Evolutionary conservation across 2,329 filamentous ascomycete genomes (phyloP), one percentile per base, ranked within the genome.

Genomic region (Ambrosiella beaveri): DNA sequence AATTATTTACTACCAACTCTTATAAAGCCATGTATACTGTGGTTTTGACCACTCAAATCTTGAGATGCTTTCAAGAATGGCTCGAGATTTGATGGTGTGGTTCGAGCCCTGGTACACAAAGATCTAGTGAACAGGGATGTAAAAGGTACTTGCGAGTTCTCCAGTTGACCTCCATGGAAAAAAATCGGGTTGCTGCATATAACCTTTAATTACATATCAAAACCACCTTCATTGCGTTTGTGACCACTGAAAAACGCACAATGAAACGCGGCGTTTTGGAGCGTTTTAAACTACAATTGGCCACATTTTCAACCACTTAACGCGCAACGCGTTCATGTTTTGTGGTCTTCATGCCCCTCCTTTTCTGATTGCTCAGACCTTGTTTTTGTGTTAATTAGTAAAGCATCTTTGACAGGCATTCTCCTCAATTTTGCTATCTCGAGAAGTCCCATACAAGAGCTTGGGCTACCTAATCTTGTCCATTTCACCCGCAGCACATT

Each of bases 261-360:
- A 11, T 11, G 13, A 27, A 27, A 27, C 27, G 27, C 27, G 27
- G 27, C 27, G 27, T 27, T 27, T 27, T 2, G 5, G 7, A 35
- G 47, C 15, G 27, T 51, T 51, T 51, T 51, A 19, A n/a, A n/a
- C 19, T 51, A 11, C 35, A 19, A 51, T 51, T 51, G 27, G 44
- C 11, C 19, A 7, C 9, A 51, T 17, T 19, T 5, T 36, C 35
- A 53, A 57, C 59, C 59, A 60, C 59, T 60, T 60, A 55, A 60
- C 55, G 56, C 59, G 59, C 59, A 56, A 57, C 57, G 56, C 60
- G 57, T 47, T 56, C 35, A 15, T 35, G 40, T 44, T 50, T 44
- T 50, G 35, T 44, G 17, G 17, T 44, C 17, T 54, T 27, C 44
- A 13, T 59, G 51, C 57, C 45, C 57, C 57, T 61, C 53, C 54